phyloP scores from a whole-genome alignment of 192 early-diverging fungal genomes.

The Obelidium mucronatum region DNA sequence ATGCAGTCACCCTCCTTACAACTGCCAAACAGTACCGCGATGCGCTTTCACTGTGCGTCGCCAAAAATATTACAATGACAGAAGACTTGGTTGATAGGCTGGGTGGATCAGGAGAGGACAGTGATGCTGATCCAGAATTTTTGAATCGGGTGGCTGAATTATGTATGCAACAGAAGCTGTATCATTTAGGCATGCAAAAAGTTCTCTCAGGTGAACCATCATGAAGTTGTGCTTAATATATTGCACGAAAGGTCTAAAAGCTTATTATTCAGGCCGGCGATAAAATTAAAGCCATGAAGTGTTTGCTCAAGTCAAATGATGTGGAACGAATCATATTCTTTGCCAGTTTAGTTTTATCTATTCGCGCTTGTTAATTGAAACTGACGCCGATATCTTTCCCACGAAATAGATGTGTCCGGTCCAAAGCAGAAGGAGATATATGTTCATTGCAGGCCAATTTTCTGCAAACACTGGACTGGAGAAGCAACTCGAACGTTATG shows the following conservation, averaged over 20 bases:
- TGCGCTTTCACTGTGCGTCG: slow-evolving; percentile 49
- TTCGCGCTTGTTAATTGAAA: no score
- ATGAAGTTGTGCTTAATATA: not conserved
- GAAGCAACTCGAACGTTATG: slow-evolving; percentile 53
- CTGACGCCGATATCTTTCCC: not conserved
- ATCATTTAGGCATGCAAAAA: slow-evolving; percentile 62
- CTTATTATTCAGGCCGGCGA: slow-evolving; percentile 52
- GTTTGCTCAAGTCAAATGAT: slow-evolving; percentile 61
- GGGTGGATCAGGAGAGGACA: slow-evolving; percentile 15
- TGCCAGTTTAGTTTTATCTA: slow-evolving; percentile 64
- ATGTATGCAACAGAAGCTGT: slow-evolving; percentile 53
- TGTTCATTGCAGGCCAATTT: slow-evolving; percentile 63
- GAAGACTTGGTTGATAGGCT: slow-evolving; percentile 55
- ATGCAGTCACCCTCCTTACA: slow-evolving; percentile 46
- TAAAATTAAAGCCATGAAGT: slow-evolving; percentile 59
- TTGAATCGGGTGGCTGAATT: slow-evolving; percentile 46
- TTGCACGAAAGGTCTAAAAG: not conserved
- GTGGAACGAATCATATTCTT: slow-evolving; percentile 66
- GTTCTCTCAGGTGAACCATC: slow-evolving; percentile 49
- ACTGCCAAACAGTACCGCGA: slow-evolving; percentile 48
- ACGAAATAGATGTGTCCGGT: slow-evolving; percentile 59
- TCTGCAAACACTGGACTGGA: slow-evolving; percentile 65
- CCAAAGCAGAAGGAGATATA: slow-evolving; percentile 63
- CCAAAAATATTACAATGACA: slow-evolving; percentile 49
- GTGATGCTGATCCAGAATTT: slow-evolving; percentile 17